Evolutionary conservation across 2,329 filamentous ascomycete genomes (phyloP).

Genomic region (Sporothrix luriei): DNA sequence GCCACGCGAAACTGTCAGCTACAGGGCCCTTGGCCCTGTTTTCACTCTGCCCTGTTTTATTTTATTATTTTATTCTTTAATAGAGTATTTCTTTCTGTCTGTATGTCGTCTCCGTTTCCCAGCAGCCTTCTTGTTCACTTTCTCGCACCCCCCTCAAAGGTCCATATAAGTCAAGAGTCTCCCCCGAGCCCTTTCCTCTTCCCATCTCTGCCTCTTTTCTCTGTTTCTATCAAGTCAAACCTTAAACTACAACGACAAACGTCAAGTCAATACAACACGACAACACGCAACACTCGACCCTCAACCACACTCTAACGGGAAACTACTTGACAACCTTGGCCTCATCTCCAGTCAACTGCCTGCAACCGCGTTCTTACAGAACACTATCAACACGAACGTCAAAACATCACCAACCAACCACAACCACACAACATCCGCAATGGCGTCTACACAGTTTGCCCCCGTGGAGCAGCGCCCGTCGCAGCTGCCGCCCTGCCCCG

Average conservation of each 20-base stretch:
- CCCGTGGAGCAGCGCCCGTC: conserved; percentile 65
- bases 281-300: background rate
- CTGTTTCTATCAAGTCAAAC: conserved; percentile 11
- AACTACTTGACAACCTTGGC: background rate
- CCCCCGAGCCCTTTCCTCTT: conserved; percentile 17
- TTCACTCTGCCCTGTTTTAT: conserved; percentile 25
- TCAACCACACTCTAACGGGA: background rate
- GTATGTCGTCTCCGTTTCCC: conserved; percentile 8
- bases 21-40: conserved; percentile 24
- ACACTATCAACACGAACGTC: background rate
- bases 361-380: conserved; percentile 25
- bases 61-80: background rate
- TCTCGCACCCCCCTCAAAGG: conserved; percentile 19
- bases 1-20: conserved; percentile 25
- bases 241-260: conserved; percentile 9
- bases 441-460: conserved; percentile 42
- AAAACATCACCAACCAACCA: conserved; percentile 29
- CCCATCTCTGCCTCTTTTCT: conserved; percentile 12
- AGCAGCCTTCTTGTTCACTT: conserved; percentile 15
- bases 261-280: background rate
- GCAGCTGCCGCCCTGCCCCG: conserved; percentile 68
- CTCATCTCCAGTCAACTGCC: background rate
- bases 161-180: conserved; percentile 20
- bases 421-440: conserved; percentile 32
- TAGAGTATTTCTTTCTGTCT: conserved; percentile 7